A percentile compares a stretch with the other conserved stretches of the same genome.
Evolutionary conservation across 225 moss, liverwort and hornwort genomes (phyloP).

Genomic region (Marchantia paleacea): DNA sequence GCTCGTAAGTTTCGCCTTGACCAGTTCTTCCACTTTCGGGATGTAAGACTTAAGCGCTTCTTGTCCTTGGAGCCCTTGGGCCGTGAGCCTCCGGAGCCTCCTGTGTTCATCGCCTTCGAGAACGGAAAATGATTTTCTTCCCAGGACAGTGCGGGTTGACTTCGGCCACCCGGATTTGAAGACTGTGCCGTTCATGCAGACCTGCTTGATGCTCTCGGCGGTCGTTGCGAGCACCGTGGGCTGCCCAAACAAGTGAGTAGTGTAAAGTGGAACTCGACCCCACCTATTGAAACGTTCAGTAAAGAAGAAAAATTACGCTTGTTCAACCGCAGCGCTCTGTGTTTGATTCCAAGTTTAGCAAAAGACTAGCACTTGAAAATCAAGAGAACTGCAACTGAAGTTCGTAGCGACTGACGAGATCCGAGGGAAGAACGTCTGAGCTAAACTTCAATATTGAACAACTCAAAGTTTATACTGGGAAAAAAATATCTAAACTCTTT

Average conservation of each 20-base stretch:
- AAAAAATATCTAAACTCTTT: too few species aligned
- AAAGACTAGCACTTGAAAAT: too few species aligned
- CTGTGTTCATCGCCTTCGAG: constrained; percentile 31
- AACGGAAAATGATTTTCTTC: constrained; percentile 28
- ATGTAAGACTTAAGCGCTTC: constrained; percentile 16
- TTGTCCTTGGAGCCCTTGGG: constrained; percentile 21
- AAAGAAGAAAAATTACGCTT: too few species aligned
- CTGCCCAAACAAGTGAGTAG: constrained; percentile 32
- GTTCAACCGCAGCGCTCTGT: too few species aligned
- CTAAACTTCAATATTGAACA: too few species aligned
- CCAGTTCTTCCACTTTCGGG: constrained; percentile 17
- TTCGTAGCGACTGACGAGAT: too few species aligned
- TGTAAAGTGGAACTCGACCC: constrained; percentile 22
- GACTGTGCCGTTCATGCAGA: constrained; percentile 14
- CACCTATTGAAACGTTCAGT: constrained; percentile 7
- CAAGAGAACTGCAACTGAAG: too few species aligned
- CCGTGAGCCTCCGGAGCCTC: constrained; percentile 31
- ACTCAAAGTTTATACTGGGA: too few species aligned
- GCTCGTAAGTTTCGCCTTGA: constrained; percentile 3
- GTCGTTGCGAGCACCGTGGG: constrained; percentile 30
- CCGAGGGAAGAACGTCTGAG: too few species aligned
- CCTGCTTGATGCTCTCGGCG: constrained; percentile 25
- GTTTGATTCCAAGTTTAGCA: too few species aligned
- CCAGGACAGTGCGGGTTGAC: constrained; percentile 24
- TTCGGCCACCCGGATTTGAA: constrained; percentile 37